Percentiles rank a stretch among this genome's conserved stretches.
phyloP scores from a whole-genome alignment of 2,329 filamentous ascomycete genomes.

The Sporothrix protearum region DNA sequence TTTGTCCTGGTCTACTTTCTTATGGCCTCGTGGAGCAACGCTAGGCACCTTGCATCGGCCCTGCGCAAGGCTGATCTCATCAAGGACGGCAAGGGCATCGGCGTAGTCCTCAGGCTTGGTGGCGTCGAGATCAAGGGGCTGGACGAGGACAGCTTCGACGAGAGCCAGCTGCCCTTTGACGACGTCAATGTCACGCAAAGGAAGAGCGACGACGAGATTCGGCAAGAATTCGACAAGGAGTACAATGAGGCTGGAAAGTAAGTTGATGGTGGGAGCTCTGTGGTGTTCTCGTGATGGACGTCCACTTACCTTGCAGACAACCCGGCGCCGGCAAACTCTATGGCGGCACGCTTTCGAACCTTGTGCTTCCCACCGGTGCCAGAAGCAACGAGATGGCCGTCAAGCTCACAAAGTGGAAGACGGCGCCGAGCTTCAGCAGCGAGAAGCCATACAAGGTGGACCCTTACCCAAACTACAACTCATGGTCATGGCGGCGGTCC shows the following conservation, averaged over 20 bases:
- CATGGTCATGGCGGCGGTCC: constrained; percentile 53
- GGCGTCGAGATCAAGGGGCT: background rate
- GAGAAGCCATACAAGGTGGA: constrained; percentile 58
- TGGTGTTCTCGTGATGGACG: background rate
- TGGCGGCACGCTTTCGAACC: constrained; percentile 51
- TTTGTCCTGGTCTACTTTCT: background rate
- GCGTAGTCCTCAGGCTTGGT: constrained; percentile 3
- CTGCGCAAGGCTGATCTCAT: constrained; percentile 14
- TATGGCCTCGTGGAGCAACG: constrained; percentile 1
- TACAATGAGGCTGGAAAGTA: constrained; percentile 38
- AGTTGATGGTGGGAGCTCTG: constrained; percentile 24
- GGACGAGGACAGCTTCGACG: background rate
- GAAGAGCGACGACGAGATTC: constrained; percentile 25
- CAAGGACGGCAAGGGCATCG: background rate
- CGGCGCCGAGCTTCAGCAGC: constrained; percentile 39
- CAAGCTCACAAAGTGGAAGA: constrained; percentile 32
- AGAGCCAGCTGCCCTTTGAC: constrained; percentile 20
- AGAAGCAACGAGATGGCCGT: constrained; percentile 32
- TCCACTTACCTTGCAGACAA: constrained; percentile 9
- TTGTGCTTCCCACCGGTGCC: constrained; percentile 42
- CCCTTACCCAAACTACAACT: constrained; percentile 70
- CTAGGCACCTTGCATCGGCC: background rate
- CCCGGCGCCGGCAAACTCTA: constrained; percentile 52
- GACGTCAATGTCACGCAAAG: background rate
- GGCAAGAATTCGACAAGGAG: constrained; percentile 41